Conservation (phyloP, 257 asterid genomes). For the Primulina huaijiensis region DNA sequence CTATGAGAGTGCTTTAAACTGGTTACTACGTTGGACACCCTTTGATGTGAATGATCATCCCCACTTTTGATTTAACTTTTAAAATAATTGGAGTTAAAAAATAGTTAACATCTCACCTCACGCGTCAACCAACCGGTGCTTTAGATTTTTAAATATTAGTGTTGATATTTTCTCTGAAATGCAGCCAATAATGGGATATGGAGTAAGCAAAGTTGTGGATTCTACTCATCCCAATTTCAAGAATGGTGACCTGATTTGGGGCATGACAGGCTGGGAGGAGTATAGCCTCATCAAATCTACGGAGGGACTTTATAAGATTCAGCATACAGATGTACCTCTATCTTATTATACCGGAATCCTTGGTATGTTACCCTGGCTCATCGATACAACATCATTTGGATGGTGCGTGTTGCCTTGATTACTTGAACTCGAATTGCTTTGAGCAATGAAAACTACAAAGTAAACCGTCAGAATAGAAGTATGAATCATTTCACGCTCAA, state of each 20-base stretch:
- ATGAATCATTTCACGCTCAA: too few relatives aligned
- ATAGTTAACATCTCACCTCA: too few relatives aligned
- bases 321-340: slow-evolving; percentile 37
- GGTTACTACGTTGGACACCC: too few relatives aligned
- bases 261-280: slow-evolving; percentile 59
- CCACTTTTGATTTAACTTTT: too few relatives aligned
- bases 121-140: too few relatives aligned
- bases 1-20: too few relatives aligned
- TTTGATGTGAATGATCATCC: too few relatives aligned
- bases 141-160: too few relatives aligned
- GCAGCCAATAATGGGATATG: slow-evolving; percentile 46
- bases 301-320: slow-evolving; percentile 35
- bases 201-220: slow-evolving; percentile 51
- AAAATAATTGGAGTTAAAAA: too few relatives aligned
- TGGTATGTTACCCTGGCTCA: slow-evolving; percentile 23
- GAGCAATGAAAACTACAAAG: neutral
- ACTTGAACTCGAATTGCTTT: neutral
- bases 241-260: slow-evolving; percentile 54
- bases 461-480: too few relatives aligned
- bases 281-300: slow-evolving; percentile 37
- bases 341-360: slow-evolving; percentile 47
- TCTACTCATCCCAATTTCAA: slow-evolving; percentile 49
- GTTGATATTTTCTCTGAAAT: too few relatives aligned
- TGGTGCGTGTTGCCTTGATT: too few relatives aligned
- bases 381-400: neutral